These are phyloP conservation scores for Chenopodium berlandieri DNA, from an alignment of 148 eudicot species.

Conservation along the genomic window DNA sequence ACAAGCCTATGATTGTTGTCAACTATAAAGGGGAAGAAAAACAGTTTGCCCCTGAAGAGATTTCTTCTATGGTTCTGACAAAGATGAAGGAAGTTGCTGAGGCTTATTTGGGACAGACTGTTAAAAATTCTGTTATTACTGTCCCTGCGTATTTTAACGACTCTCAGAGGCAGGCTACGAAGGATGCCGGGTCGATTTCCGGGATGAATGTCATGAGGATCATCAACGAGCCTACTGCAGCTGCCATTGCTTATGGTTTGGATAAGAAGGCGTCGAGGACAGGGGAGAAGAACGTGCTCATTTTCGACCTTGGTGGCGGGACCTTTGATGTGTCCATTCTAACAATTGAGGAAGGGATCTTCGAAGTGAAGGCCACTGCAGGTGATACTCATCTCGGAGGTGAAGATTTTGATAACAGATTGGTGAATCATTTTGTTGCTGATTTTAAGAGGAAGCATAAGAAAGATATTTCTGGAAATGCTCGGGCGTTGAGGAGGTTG, in stretches of 20 bases:
- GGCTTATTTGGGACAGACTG: conserved; percentile 16
- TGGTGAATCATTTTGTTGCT: conserved; percentile 26
- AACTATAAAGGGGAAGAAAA: conserved; percentile 21
- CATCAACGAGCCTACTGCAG: conserved; percentile 28
- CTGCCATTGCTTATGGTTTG: conserved; percentile 28
- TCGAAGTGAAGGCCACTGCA: conserved; percentile 26
- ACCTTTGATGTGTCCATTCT: conserved; percentile 24
- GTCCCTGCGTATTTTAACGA: conserved; percentile 29
- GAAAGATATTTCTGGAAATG: conserved; percentile 20
- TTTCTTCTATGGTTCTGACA: conserved; percentile 20
- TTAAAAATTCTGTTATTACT: conserved; percentile 21
- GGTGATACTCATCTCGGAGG: conserved; percentile 30
- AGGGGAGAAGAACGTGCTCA: conserved; percentile 25
- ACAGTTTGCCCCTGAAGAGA: conserved; percentile 24
- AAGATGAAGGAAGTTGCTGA: conserved; percentile 28
- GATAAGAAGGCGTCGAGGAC: conserved; percentile 25
- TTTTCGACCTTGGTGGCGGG: conserved; percentile 26
- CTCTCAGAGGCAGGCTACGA: conserved; percentile 25
- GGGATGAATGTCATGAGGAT: conserved; percentile 26
- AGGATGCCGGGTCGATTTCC: conserved; percentile 22
- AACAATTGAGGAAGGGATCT: conserved; percentile 25
- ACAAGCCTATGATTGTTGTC: conserved; percentile 28
- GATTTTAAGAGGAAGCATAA: conserved; percentile 28
- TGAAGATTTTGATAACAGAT: conserved; percentile 20
- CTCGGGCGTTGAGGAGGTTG: conserved; percentile 18